Base-by-base conservation (phyloP, 805 yeast species). In the Suhomyces emberorum region DNA sequence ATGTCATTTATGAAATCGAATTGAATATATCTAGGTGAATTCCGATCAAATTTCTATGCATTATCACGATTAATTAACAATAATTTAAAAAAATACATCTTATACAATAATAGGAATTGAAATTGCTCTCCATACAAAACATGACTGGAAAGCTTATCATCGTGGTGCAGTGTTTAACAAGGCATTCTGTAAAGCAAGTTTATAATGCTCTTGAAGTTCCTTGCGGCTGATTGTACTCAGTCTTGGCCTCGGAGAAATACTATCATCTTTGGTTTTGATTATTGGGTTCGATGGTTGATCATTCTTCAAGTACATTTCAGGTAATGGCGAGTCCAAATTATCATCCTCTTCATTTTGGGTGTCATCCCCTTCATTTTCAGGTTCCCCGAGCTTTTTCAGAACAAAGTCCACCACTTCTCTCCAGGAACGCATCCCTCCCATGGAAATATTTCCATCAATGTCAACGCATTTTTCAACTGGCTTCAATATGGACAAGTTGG, bases 361-460 rank as follows among this genome's bases (percentile, higher is more conserved):
- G 21, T 32, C 34, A 4, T 24, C 28, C 11, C 34, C 42, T 17
- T 28, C 54, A 2, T 44, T 48, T 3, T 49, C 56, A 11, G 47
- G 52, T n/a, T 50, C 55, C 5, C 60, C 60, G 9, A 55, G 35
- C 30, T 52, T 54, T 29, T 54, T 41, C 39, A 41, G 34, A 14
- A 54, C 54, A 37, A 48, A 41, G 29, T 51, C 52, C 18, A 54
- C 60, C 27, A 55, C 56, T 31, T 55, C 60, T 28, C 47, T 33
- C 57, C 60, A 55, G 3, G 56, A 42, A 24, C 59, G 40, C 59
- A 55, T 54, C 7, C 60, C 60, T 3, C 60, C 60, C 60, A 55
- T 55, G 7, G 54, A 38, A n/a, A 55, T 55, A 27, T 52, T 52
- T 2, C 60, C 60, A 34, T 52, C 55, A 6, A 46, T 44, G 34